Conservation (phyloP, 2,329 filamentous ascomycete genomes). For the Fusarium penzigii region DNA sequence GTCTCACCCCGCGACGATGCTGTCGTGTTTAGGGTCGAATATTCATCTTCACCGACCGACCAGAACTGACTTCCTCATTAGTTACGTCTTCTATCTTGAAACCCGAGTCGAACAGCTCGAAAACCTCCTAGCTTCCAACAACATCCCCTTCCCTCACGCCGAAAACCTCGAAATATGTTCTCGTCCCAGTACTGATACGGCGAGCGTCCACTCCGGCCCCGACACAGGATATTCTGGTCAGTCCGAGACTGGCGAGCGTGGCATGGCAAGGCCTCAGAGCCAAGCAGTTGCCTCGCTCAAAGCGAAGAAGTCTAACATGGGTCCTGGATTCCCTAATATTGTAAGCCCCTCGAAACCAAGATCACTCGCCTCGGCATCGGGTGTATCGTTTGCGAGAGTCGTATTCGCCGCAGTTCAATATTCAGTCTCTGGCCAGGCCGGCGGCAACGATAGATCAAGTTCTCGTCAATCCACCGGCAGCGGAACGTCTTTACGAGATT, state of each 20-base stretch:
- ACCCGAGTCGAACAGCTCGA: slow-evolving; percentile 84
- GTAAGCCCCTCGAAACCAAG: slow-evolving; percentile 77
- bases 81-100: slow-evolving; percentile 95
- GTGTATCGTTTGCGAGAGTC: slow-evolving; percentile 90
- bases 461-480: slow-evolving; percentile 32
- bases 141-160: slow-evolving; percentile 71
- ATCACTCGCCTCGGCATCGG: slow-evolving; percentile 81
- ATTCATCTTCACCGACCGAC: background rate
- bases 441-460: slow-evolving; percentile 25
- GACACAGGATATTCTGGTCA: slow-evolving; percentile 37
- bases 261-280: slow-evolving; percentile 28
- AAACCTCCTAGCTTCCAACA: slow-evolving; percentile 66
- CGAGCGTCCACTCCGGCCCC: slow-evolving; percentile 33
- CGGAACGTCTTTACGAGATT: slow-evolving; percentile 86
- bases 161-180: slow-evolving; percentile 67
- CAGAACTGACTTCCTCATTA: slow-evolving; percentile 37
- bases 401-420: slow-evolving; percentile 91
- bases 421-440: slow-evolving; percentile 64
- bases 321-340: slow-evolving; percentile 66
- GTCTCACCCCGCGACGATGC: background rate
- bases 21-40: background rate
- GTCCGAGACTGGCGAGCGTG: slow-evolving; percentile 32
- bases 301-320: slow-evolving; percentile 36
- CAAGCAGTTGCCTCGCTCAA: slow-evolving; percentile 36
- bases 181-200: slow-evolving; percentile 43